Conservation (phyloP, 352 stramenopile species). For the Phytophthora kernoviae region DNA sequence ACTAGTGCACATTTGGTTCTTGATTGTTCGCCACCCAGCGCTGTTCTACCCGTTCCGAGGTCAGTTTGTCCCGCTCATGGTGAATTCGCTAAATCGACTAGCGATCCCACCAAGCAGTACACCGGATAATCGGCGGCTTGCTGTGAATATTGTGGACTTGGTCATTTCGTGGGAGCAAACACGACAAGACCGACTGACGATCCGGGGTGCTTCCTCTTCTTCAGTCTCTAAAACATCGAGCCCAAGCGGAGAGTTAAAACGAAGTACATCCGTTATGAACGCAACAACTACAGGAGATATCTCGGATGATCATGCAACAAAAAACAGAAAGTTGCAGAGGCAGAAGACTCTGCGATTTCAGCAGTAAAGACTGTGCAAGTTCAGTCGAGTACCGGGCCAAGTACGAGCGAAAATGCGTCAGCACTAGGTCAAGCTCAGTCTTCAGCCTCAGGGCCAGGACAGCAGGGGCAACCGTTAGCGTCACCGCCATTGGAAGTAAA, state of each 20-base stretch:
- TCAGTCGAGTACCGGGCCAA: conserved; percentile 14
- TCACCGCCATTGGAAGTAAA: conserved; percentile 28
- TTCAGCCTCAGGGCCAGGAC: neutral
- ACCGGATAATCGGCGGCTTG: conserved; percentile 92
- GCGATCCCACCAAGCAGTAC: conserved; percentile 94
- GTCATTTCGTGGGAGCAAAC: conserved; percentile 96
- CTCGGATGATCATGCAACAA: conserved; percentile 31
- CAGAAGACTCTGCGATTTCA: conserved; percentile 10
- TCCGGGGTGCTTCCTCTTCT: conserved; percentile 17
- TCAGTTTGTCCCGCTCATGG: conserved; percentile 96
- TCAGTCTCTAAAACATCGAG: conserved; percentile 15
- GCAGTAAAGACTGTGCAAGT: conserved; percentile 26
- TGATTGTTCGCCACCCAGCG: conserved; percentile 94
- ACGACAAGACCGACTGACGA: conserved; percentile 66
- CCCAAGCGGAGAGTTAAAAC: conserved; percentile 41
- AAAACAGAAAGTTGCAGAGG: conserved; percentile 51
- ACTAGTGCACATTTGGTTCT: conserved; percentile 98
- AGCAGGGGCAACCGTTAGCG: conserved; percentile 19
- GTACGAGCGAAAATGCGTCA: neutral
- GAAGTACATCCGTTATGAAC: conserved; percentile 30
- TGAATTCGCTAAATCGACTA: conserved; percentile 95
- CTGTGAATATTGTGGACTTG: conserved; percentile 95
- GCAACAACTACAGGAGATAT: conserved; percentile 13
- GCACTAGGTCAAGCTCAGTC: conserved; percentile 13
- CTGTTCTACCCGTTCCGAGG: conserved; percentile 93